Evolutionary conservation across 2,329 filamentous ascomycete genomes (phyloP).

Genomic region (Diatrype stigma): DNA sequence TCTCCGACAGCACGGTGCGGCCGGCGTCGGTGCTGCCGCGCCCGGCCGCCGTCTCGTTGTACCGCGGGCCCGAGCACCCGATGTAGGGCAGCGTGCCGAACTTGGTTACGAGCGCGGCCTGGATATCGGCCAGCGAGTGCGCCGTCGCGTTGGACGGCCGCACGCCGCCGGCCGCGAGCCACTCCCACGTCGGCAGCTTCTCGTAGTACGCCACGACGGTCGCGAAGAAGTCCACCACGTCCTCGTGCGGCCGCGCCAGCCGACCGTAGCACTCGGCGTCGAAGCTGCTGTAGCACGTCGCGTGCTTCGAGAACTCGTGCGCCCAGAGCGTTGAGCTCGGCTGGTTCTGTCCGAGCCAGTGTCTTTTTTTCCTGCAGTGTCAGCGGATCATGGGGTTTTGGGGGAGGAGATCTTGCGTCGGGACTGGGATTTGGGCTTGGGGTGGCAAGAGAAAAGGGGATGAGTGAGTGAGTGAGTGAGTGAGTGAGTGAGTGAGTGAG

Average conservation of each 20-base stretch:
- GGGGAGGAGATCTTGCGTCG: too few species aligned
- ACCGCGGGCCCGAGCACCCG: slow-evolving; percentile 57
- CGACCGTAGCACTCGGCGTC: slow-evolving; percentile 62
- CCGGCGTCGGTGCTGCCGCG: slow-evolving; percentile 51
- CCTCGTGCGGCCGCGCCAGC: slow-evolving; percentile 49
- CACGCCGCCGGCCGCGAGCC: slow-evolving; percentile 53
- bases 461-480: slow-evolving; percentile 1
- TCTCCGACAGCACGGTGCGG: slow-evolving; percentile 53
- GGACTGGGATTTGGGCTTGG: too few species aligned
- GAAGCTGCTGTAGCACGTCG: slow-evolving; percentile 64
- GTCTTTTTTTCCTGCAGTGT: slow-evolving; percentile 19
- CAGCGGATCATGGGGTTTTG: background rate
- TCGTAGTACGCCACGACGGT: slow-evolving; percentile 56
- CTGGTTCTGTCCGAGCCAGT: slow-evolving; percentile 57
- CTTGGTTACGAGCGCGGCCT: slow-evolving; percentile 42
- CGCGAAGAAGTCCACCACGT: slow-evolving; percentile 61
- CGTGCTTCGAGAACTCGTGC: slow-evolving; percentile 66
- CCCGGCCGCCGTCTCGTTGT: slow-evolving; percentile 57
- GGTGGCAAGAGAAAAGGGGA: too few species aligned
- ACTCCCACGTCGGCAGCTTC: slow-evolving; percentile 55
- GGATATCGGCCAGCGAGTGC: slow-evolving; percentile 51
- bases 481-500: background rate
- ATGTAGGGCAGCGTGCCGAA: slow-evolving; percentile 56
- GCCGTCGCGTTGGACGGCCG: slow-evolving; percentile 53
- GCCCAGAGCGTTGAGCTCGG: slow-evolving; percentile 60